A percentile compares a stretch with the other conserved stretches of the same genome.
Conservation (phyloP, 2,329 filamentous ascomycete genomes). For the Epicoccum nigrum region DNA sequence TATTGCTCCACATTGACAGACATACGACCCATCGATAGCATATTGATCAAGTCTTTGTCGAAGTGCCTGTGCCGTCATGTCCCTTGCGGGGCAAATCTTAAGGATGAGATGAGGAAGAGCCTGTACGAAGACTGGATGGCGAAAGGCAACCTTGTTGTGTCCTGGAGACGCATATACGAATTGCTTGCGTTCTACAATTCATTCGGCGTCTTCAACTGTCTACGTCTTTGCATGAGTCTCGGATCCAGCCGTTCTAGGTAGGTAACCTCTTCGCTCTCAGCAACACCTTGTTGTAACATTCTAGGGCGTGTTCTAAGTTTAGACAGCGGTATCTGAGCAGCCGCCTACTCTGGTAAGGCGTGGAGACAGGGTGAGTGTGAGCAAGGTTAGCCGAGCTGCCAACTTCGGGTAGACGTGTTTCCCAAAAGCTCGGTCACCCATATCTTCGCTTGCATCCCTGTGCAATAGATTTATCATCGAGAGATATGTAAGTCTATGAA, state of each 20-base stretch:
- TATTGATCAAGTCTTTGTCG: background rate
- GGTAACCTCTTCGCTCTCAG: too few relatives aligned
- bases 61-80: background rate
- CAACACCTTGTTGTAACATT: background rate
- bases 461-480: background rate
- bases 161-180: too few relatives aligned
- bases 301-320: background rate
- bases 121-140: too few relatives aligned
- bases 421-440: background rate
- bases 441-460: background rate
- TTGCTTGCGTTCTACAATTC: too few relatives aligned
- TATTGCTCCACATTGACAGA: background rate
- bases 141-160: too few relatives aligned
- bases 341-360: background rate
- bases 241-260: too few relatives aligned
- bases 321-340: background rate
- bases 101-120: background rate
- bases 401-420: background rate
- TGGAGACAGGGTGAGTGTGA: background rate
- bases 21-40: background rate
- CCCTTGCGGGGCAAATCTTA: background rate
- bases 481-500: too few relatives aligned
- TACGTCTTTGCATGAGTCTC: too few relatives aligned
- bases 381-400: slow-evolving; percentile 1
- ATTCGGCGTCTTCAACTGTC: too few relatives aligned